Conservation (phyloP, 345 rosid genomes). For the Gossypium turneri region DNA sequence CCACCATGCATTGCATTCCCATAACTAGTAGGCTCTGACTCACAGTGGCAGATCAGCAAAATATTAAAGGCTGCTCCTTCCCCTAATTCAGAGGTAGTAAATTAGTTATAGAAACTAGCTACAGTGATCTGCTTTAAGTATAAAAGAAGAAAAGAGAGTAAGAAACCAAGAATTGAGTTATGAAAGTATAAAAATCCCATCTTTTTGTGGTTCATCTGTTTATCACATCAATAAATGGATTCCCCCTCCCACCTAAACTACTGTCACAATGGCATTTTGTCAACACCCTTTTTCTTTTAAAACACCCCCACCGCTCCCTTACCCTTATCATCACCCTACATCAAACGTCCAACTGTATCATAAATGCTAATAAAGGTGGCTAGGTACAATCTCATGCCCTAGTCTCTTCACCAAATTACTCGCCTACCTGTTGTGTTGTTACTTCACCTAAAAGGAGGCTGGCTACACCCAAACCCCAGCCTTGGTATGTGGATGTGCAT, state of each 20-base stretch:
- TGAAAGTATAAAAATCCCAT: too few species aligned
- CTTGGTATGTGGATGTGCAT: not conserved
- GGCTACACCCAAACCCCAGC: too few species aligned
- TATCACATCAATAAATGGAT: too few species aligned
- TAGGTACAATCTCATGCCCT: not conserved
- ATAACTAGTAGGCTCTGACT: not conserved
- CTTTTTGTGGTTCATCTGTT: too few species aligned
- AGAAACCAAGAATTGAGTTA: not conserved
- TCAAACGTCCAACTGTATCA: conserved; percentile 27
- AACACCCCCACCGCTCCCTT: not conserved
- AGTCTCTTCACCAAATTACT: conserved; percentile 14
- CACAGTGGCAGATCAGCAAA: not conserved
- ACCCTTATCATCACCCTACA: conserved; percentile 10
- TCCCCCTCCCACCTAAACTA: not conserved
- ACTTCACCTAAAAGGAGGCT: not conserved
- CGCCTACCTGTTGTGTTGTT: not conserved
- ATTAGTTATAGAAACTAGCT: not conserved
- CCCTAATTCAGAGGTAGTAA: not conserved
- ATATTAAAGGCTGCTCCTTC: not conserved
- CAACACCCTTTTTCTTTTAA: not conserved
- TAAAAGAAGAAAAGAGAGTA: not conserved
- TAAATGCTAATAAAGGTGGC: conserved; percentile 5
- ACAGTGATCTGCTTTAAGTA: too few species aligned
- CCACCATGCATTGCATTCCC: not conserved
- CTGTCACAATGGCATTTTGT: not conserved